phyloP scores from a whole-genome alignment of 1,284 basidiomycete species.

The Trichosporon faecale region DNA sequence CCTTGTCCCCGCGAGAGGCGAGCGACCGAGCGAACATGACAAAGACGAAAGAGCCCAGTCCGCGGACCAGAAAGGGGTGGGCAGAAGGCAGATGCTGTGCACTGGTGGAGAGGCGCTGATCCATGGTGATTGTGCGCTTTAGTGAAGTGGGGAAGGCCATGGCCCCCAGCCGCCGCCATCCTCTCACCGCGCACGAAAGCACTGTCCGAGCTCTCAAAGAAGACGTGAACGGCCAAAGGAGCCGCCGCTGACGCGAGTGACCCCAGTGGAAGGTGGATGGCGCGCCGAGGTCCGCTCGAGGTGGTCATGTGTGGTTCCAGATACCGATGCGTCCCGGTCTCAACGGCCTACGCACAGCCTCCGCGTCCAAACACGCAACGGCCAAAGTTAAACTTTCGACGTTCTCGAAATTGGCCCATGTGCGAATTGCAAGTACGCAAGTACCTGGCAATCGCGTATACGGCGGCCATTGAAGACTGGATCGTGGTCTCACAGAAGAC shows the following conservation, averaged over 20 bases:
- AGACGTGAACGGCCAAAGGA: not conserved
- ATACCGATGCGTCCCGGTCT: not conserved
- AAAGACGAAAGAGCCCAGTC: not conserved
- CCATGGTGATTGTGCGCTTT: not conserved
- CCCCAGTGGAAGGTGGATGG: not conserved
- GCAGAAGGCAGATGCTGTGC: not conserved
- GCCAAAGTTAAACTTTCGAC: constrained; percentile 5
- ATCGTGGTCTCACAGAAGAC: not conserved
- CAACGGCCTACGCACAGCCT: constrained; percentile 3
- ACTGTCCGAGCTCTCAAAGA: not conserved
- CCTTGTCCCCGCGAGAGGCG: not conserved
- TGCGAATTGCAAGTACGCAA: constrained; percentile 5
- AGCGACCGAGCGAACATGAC: not conserved
- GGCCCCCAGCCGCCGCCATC: not conserved
- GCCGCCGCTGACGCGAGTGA: not conserved
- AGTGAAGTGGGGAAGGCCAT: not conserved
- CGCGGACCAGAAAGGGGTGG: not conserved
- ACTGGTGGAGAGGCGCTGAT: not conserved
- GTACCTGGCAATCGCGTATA: not conserved
- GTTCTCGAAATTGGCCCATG: not conserved
- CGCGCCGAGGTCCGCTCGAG: not conserved
- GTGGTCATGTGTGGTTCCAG: not conserved
- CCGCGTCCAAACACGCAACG: constrained; percentile 5
- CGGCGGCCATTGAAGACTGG: not conserved
- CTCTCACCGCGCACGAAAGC: not conserved